Evolutionary conservation across 177 flowering plant genomes (phyloP).

Genomic region (Vitis hybrid): DNA sequence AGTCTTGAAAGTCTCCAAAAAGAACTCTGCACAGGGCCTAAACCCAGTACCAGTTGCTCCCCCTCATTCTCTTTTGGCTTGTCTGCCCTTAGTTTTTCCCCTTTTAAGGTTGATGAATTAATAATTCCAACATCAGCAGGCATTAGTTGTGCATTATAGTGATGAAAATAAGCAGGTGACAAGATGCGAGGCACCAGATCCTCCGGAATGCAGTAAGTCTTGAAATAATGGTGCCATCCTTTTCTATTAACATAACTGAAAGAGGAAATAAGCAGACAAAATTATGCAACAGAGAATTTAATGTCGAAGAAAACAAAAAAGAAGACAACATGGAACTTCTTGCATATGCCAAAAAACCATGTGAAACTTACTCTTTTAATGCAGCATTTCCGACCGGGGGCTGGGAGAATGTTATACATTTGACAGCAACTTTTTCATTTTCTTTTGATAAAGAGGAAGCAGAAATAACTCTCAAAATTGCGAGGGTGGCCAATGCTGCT

Average conservation of each 20-base stretch:
- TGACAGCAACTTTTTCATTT: constrained; percentile 66
- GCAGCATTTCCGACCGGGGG: constrained; percentile 99
- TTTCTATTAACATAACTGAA: constrained; percentile 84
- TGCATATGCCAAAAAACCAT: neutral
- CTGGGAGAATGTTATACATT: constrained; percentile 97
- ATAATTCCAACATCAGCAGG: constrained; percentile 30
- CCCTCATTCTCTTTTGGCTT: constrained; percentile 51
- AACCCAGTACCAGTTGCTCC: constrained; percentile 84
- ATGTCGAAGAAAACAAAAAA: neutral
- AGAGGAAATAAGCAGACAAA: neutral
- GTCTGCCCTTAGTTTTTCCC: constrained; percentile 34
- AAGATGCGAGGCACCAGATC: constrained; percentile 92
- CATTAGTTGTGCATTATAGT: constrained; percentile 69
- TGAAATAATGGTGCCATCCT: constrained; percentile 93
- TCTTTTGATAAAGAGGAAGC: constrained; percentile 68
- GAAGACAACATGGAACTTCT: neutral
- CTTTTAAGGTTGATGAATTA: constrained; percentile 22
- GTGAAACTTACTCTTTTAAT: constrained; percentile 73
- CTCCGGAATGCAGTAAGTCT: constrained; percentile 97
- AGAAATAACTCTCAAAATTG: constrained; percentile 89
- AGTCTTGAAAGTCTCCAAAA: constrained; percentile 95
- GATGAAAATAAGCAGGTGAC: constrained; percentile 99
- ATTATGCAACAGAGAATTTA: neutral
- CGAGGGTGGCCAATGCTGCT: constrained; percentile 91
- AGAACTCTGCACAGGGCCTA: constrained; percentile 88